Evolutionary conservation across 2,329 filamentous ascomycete species (phyloP).

Genomic region (Diaporthe amygdali): DNA sequence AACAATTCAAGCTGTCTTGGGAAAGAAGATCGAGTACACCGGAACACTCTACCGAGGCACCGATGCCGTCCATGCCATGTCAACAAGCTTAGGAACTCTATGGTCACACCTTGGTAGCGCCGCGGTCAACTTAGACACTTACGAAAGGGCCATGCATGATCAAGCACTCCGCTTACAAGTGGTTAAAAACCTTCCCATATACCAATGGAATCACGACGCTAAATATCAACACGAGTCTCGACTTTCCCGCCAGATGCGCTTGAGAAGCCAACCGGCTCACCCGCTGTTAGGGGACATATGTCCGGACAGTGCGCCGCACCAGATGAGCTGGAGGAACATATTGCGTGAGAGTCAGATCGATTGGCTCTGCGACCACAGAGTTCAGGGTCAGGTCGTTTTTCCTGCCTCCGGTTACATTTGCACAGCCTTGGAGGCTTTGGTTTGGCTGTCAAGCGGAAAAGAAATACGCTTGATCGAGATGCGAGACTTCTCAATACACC

Average conservation of each 20-base stretch:
- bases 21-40: constrained; percentile 29
- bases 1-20: constrained; percentile 28
- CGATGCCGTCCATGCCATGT: constrained; percentile 26
- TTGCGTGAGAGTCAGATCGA: constrained; percentile 32
- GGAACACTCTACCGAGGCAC: constrained; percentile 28
- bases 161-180: neutral
- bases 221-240: constrained; percentile 24
- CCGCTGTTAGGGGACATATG: constrained; percentile 4
- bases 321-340: constrained; percentile 32
- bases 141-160: neutral
- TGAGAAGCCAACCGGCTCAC: neutral
- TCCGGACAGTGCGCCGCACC: neutral
- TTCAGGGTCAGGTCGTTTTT: constrained; percentile 41
- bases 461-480: constrained; percentile 21
- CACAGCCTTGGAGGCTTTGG: constrained; percentile 28
- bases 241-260: neutral
- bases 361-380: constrained; percentile 45
- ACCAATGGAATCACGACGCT: constrained; percentile 19
- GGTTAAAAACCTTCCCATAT: constrained; percentile 16
- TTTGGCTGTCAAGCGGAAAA: neutral
- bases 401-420: constrained; percentile 36
- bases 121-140: neutral
- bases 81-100: constrained; percentile 24
- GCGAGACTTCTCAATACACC: neutral
- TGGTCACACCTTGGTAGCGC: constrained; percentile 10